Base-by-base conservation (phyloP, 2,329 filamentous ascomycete genomes). In the Microdochium nivale region DNA sequence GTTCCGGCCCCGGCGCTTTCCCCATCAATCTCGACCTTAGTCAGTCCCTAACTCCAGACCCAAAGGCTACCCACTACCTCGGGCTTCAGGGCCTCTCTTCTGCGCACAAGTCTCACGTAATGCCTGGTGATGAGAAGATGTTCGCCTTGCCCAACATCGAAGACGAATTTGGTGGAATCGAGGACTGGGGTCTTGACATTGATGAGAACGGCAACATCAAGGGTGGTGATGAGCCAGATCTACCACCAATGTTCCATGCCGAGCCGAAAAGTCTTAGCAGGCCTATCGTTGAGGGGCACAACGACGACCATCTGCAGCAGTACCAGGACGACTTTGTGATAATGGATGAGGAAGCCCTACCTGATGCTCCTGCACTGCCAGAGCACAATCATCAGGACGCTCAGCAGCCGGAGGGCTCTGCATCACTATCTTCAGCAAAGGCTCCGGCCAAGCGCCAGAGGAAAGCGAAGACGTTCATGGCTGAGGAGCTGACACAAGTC, bases 141-240 rank as follows among this genome's bases (percentile, higher is more conserved):
- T 51, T 62, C 30, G 53, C 59, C 27, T 67, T 75, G 46, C 24
- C 24, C 19, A 33, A 51, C 25, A 65, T 58, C 9, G 67, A 69
- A 0, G 69, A 76, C 11, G 70, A 73, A 2, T 59, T 72, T 25
- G 66, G 65, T 9, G 59, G 63, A 4, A 57, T 70, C 21, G 64
- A 64, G 0, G 71, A 72, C 25, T 68, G 75, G 56, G 72, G 70
- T 2, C 65, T 80, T 25, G 69, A 73, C n/a, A 73, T 81, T 50
- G 77, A 79, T 54, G 71, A 65, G 24, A 63, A 79, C 10, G 78
- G 78, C 35, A 79, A 79, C 53, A 60, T 80, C 33, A 57, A 76
- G 40, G 67, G 67, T 47, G 71, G 75, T 16, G 60, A 70, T 19
- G 72, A 76, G 47, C 65, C 65, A 21, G 71, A 75, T 33, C 62